A percentile compares a stretch with the other conserved stretches of the same genome.
phyloP scores from a whole-genome alignment of 495 filamentous ascomycete genomes.

The Saxophila tyrrhenica region DNA sequence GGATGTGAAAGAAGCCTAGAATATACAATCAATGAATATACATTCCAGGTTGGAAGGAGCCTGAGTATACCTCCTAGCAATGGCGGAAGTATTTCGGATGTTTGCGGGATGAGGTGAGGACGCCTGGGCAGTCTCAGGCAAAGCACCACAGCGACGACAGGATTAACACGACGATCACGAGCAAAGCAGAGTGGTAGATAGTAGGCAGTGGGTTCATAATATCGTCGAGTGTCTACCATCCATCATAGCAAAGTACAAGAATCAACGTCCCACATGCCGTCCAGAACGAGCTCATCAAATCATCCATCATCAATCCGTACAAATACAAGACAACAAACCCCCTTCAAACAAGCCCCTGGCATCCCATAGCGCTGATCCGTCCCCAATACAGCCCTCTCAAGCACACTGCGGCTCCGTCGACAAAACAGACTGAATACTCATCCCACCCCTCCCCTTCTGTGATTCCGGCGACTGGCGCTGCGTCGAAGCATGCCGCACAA shows the following conservation, averaged over 20 bases:
- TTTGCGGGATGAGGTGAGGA: too few species aligned
- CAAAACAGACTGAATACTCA: conserved; percentile 19
- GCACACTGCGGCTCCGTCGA: conserved; percentile 5
- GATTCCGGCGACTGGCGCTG: conserved; percentile 9
- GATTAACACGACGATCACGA: too few species aligned
- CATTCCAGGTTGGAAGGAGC: too few species aligned
- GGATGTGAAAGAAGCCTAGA: too few species aligned
- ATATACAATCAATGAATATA: too few species aligned
- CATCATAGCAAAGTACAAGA: background rate
- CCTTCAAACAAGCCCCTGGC: background rate
- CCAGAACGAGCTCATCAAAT: background rate
- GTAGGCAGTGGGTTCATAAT: too few species aligned
- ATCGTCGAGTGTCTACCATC: background rate
- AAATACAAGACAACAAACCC: conserved; percentile 4
- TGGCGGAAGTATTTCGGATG: background rate
- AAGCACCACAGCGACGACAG: too few species aligned
- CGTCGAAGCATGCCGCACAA: background rate
- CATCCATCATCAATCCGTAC: background rate
- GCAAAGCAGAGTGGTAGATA: too few species aligned
- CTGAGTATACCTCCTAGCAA: too few species aligned
- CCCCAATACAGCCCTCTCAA: background rate
- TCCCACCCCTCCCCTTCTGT: conserved; percentile 6
- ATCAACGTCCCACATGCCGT: background rate
- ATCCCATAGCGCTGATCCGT: background rate
- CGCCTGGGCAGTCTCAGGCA: too few species aligned